Percentiles rank a stretch among this genome's conserved stretches.
These are phyloP conservation scores for Bonnemaisonia californica DNA, from an alignment of 31 red algal species.

Conservation along the genomic window DNA sequence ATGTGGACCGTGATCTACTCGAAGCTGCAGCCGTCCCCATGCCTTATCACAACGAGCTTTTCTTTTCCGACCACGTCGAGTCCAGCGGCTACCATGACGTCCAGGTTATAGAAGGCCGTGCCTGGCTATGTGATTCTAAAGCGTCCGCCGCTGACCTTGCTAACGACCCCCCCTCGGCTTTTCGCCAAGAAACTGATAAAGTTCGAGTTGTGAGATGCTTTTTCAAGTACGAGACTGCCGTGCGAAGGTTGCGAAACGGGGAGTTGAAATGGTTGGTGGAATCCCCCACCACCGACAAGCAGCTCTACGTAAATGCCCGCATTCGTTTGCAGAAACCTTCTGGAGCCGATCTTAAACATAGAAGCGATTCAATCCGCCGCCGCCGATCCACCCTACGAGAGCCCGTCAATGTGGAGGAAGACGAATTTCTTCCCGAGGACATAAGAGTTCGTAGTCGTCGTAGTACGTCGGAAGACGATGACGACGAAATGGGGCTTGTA, in stretches of 20 bases:
- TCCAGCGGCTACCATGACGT: slow-evolving; percentile 2
- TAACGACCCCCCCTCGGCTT: background rate
- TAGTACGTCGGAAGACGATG: background rate
- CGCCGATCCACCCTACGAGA: background rate
- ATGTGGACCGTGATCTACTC: slow-evolving; percentile 1
- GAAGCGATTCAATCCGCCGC: background rate
- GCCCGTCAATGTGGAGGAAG: background rate
- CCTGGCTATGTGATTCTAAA: background rate
- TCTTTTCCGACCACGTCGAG: slow-evolving; percentile 19
- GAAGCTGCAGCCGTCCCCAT: background rate
- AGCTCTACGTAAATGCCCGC: background rate
- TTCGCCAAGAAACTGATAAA: background rate
- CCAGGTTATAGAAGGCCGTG: slow-evolving; percentile 9
- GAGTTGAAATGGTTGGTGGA: background rate
- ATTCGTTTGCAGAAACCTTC: background rate
- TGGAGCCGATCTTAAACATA: background rate
- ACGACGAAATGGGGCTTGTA: background rate
- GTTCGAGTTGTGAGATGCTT: background rate
- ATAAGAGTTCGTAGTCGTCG: too few species aligned
- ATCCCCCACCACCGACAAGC: background rate
- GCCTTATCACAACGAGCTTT: background rate
- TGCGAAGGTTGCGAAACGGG: background rate
- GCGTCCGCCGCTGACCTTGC: background rate
- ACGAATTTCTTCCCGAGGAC: background rate
- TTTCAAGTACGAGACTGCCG: background rate